phyloP scores from a whole-genome alignment of 2,329 filamentous ascomycete genomes.

The Capronia epimyces region DNA sequence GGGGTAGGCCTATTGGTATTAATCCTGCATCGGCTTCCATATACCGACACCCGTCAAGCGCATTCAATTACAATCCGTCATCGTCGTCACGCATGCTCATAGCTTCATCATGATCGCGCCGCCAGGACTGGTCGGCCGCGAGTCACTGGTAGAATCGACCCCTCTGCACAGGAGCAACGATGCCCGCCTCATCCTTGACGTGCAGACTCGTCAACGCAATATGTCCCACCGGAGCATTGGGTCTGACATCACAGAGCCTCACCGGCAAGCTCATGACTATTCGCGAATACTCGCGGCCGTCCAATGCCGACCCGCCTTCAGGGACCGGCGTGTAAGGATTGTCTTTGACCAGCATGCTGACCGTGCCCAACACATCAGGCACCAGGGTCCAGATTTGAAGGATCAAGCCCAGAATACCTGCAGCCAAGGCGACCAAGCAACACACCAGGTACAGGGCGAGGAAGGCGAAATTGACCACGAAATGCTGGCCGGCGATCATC shows the following conservation, averaged over 20 bases:
- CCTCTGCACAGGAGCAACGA: not conserved
- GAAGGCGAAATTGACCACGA: constrained; percentile 2
- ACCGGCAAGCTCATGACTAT: constrained; percentile 8
- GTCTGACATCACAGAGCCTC: constrained; percentile 3
- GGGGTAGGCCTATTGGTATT: too few species aligned
- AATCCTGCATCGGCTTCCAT: too few species aligned
- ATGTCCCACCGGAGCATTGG: not conserved
- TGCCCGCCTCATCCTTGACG: not conserved
- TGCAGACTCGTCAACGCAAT: constrained; percentile 6
- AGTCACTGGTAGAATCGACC: constrained; percentile 2
- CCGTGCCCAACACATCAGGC: constrained; percentile 4
- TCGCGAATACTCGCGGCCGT: constrained; percentile 1
- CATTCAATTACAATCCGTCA: too few species aligned
- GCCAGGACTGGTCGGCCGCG: not conserved
- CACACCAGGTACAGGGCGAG: constrained; percentile 3
- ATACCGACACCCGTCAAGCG: too few species aligned
- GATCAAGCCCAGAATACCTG: constrained; percentile 1
- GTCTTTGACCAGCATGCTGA: constrained; percentile 6
- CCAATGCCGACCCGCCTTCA: not conserved
- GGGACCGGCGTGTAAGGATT: constrained; percentile 3
- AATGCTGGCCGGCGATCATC: constrained; percentile 2
- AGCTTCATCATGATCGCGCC: not conserved
- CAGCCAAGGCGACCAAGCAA: not conserved
- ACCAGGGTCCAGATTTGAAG: not conserved
- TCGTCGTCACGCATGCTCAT: not conserved